phyloP scores from a whole-genome alignment of 805 yeast genomes.

The Pichia insulana region DNA sequence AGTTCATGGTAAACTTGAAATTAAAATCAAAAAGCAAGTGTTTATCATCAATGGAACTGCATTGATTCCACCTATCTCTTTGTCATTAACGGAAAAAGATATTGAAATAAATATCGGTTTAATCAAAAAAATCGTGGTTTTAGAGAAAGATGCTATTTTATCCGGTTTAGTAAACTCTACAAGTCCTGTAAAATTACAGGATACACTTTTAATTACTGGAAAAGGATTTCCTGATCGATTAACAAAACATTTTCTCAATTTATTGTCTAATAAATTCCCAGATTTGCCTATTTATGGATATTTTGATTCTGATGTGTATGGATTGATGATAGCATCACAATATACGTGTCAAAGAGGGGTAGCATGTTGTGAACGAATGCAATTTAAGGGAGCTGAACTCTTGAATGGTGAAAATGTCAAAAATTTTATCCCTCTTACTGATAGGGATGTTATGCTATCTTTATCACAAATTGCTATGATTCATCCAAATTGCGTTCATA shows the following conservation, averaged over 20 bases:
- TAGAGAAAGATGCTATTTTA: constrained; percentile 48
- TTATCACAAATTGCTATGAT: not conserved
- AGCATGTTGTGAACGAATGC: constrained; percentile 1
- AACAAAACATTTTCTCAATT: constrained; percentile 33
- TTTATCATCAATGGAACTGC: constrained; percentile 7
- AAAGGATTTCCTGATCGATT: constrained; percentile 59
- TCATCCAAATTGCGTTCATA: not conserved
- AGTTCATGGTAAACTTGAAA: constrained; percentile 28
- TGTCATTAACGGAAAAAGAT: constrained; percentile 16
- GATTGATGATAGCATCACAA: constrained; percentile 42
- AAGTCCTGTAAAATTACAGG: not conserved
- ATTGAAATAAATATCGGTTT: constrained; percentile 7
- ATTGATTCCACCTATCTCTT: constrained; percentile 34
- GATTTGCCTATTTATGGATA: constrained; percentile 35
- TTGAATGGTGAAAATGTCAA: not conserved
- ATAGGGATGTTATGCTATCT: constrained; percentile 2
- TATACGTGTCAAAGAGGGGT: constrained; percentile 16
- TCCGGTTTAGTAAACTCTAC: constrained; percentile 20
- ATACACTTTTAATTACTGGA: constrained; percentile 39
- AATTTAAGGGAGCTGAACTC: constrained; percentile 6
- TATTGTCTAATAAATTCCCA: constrained; percentile 17
- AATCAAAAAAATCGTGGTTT: constrained; percentile 27
- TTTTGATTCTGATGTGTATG: constrained; percentile 62
- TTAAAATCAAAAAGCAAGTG: too few species aligned
- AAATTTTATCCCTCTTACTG: constrained; percentile 3